Conservation (phyloP, 2,329 filamentous ascomycete species). For the Scedosporium dehoogii region DNA sequence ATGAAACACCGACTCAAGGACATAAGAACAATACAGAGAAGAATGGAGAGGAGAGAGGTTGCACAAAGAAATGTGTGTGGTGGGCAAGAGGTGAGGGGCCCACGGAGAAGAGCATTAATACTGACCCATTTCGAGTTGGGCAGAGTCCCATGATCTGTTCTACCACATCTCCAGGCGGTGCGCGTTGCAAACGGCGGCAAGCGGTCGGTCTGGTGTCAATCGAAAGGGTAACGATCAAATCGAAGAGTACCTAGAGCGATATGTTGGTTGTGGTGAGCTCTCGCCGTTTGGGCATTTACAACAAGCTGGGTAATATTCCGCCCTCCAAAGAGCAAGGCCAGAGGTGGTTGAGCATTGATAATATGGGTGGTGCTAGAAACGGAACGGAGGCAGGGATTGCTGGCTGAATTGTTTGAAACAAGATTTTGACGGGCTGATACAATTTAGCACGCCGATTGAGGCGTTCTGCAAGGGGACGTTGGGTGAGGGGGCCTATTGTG, state of each 20-base stretch:
- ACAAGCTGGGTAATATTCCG: not conserved
- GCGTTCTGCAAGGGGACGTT: not conserved
- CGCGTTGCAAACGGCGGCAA: conserved; percentile 4
- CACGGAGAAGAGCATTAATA: conserved; percentile 9
- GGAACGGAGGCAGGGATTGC: not conserved
- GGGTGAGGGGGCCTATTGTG: not conserved
- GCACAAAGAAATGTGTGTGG: conserved; percentile 2
- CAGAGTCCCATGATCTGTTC: conserved; percentile 23
- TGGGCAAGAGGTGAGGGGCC: conserved; percentile 5
- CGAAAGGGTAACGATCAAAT: not conserved
- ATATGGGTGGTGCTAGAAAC: not conserved
- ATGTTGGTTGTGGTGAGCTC: not conserved
- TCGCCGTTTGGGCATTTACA: not conserved
- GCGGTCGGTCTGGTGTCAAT: not conserved
- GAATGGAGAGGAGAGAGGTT: conserved; percentile 9
- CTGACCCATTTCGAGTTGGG: conserved; percentile 25
- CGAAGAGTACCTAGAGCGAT: not conserved
- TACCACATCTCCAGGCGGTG: conserved; percentile 11
- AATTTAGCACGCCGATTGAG: not conserved
- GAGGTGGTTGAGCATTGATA: not conserved
- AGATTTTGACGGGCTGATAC: not conserved
- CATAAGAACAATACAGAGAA: not conserved
- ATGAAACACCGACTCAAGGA: not conserved
- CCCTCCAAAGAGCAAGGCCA: not conserved
- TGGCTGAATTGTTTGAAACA: not conserved